Percentiles rank a stretch among this genome's conserved stretches.
Conservation (phyloP, 257 asterid species). For the Rauvolfia tetraphylla region DNA sequence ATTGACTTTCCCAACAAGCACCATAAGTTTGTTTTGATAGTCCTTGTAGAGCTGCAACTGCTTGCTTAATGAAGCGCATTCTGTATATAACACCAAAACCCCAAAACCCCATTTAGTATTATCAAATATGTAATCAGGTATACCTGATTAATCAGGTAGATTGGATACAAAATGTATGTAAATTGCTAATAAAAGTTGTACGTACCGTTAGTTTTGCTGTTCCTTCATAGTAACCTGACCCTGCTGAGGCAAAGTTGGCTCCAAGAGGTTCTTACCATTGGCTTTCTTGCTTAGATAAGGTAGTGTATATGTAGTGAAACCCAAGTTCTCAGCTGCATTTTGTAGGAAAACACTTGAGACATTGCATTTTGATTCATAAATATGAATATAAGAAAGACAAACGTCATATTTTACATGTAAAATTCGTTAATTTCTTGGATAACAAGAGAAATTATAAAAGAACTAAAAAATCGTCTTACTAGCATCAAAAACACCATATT, state of each 20-base stretch:
- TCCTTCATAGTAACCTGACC: constrained; percentile 67
- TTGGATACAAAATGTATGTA: too few relatives aligned
- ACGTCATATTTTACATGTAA: too few relatives aligned
- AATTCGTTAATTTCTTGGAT: too few relatives aligned
- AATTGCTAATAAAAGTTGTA: not conserved
- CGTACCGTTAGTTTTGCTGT: constrained; percentile 68
- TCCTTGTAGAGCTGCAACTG: constrained; percentile 69
- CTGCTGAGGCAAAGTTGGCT: constrained; percentile 82
- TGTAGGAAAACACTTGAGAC: not conserved
- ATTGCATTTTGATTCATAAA: too few relatives aligned
- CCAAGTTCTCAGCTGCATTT: constrained; percentile 75
- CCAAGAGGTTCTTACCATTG: constrained; percentile 56
- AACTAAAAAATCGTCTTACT: too few relatives aligned
- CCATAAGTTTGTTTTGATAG: constrained; percentile 54
- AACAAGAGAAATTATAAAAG: too few relatives aligned
- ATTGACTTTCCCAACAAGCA: constrained; percentile 62
- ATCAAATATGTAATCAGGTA: not conserved
- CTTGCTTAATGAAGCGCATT: constrained; percentile 62
- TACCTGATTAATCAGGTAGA: too few relatives aligned
- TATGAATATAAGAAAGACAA: too few relatives aligned
- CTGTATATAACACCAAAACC: constrained; percentile 19
- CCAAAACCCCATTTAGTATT: not conserved
- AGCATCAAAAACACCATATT: too few relatives aligned
- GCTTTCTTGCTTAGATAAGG: constrained; percentile 68
- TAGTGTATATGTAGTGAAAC: constrained; percentile 66